These are phyloP conservation scores for Dioscorea zingiberensis DNA, from an alignment of 106 monocot species.

Conservation along the genomic window DNA sequence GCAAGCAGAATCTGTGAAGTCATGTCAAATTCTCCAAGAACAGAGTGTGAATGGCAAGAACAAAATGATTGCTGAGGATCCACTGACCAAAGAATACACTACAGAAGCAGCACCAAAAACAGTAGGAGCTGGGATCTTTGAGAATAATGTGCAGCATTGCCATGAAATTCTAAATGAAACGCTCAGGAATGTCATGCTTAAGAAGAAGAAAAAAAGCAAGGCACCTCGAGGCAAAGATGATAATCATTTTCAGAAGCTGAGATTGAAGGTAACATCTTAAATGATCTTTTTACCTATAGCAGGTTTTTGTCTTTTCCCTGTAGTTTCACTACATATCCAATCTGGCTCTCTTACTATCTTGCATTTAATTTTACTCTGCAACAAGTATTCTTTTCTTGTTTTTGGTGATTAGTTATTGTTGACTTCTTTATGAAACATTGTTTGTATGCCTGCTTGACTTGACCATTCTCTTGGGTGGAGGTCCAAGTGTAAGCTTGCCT, in stretches of 20 bases:
- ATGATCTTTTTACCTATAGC: background rate
- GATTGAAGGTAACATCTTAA: conserved; percentile 11
- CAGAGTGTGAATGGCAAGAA: background rate
- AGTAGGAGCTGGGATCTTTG: too few species aligned
- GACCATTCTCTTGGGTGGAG: too few species aligned
- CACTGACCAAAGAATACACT: background rate
- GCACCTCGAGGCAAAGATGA: conserved; percentile 2
- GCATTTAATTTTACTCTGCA: too few species aligned
- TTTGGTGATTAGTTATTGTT: too few species aligned
- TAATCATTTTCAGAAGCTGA: background rate
- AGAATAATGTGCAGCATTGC: background rate
- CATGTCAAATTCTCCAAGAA: background rate
- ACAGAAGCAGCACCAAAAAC: too few species aligned
- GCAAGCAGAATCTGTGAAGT: conserved; percentile 1
- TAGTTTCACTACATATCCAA: too few species aligned
- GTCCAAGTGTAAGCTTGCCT: too few species aligned
- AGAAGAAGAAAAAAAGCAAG: conserved; percentile 24
- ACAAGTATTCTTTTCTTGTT: too few species aligned
- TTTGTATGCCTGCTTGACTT: too few species aligned
- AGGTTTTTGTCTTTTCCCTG: background rate
- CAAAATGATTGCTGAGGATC: background rate
- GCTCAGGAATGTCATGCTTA: background rate
- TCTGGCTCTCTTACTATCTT: too few species aligned
- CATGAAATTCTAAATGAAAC: conserved; percentile 1
- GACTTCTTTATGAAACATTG: too few species aligned